Percentiles rank a stretch among this genome's conserved stretches.
These are phyloP conservation scores for Fusarium mangiferae DNA, from an alignment of 2,329 filamentous ascomycete genomes.

Conservation along the genomic window DNA sequence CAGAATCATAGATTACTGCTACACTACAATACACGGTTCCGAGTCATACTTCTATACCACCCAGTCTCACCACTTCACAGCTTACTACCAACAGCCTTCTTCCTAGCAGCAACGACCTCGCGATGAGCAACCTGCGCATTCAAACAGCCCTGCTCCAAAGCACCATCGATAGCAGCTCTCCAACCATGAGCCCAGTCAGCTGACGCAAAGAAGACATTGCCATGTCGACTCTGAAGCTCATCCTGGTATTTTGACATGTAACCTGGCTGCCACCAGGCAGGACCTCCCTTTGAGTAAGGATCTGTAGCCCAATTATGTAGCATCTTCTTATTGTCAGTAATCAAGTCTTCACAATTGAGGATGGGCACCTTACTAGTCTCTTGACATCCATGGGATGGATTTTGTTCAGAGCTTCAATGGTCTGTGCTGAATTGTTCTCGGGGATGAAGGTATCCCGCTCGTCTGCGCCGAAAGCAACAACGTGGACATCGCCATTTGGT, in stretches of 20 bases:
- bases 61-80: background rate
- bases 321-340: background rate
- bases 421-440: background rate
- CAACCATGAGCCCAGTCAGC: background rate
- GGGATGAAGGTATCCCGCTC: background rate
- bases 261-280: background rate
- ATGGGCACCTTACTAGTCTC: background rate
- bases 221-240: background rate
- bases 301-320: background rate
- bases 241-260: background rate
- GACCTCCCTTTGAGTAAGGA: background rate
- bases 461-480: background rate
- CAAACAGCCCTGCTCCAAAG: background rate
- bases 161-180: background rate
- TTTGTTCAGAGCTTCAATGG: background rate
- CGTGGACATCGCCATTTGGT: fast-evolving
- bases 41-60: too few species aligned
- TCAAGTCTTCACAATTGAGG: too few species aligned
- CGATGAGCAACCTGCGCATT: background rate
- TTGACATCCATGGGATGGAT: background rate
- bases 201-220: background rate
- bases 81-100: background rate
- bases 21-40: too few species aligned
- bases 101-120: background rate
- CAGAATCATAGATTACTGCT: too few species aligned